Conservation (phyloP, 2,329 filamentous ascomycete species). For the Aciculosporium take region DNA sequence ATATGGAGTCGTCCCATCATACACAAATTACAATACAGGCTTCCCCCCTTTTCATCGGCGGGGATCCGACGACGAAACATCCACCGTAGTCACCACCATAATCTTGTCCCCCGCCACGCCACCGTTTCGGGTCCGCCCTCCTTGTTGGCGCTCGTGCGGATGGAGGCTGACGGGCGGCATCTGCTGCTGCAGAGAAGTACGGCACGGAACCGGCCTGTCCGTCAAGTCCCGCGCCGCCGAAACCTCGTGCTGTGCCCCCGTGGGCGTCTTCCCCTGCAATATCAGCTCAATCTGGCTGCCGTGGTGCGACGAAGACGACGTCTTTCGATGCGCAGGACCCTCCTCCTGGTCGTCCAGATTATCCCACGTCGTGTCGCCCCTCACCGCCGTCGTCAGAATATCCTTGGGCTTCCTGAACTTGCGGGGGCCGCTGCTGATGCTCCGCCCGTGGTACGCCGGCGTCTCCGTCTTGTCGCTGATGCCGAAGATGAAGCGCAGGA, state of each 20-base stretch:
- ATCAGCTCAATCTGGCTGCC: constrained; percentile 19
- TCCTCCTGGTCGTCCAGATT: constrained; percentile 17
- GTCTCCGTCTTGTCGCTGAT: constrained; percentile 10
- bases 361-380: constrained; percentile 14
- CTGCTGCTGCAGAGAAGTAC: constrained; percentile 3
- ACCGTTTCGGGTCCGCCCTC: not conserved
- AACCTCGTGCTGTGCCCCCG: no score
- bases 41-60: not conserved
- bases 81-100: constrained; percentile 16
- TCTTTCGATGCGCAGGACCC: not conserved
- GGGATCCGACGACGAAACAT: constrained; percentile 10
- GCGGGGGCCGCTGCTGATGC: constrained; percentile 7
- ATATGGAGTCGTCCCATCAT: not conserved
- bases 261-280: constrained; percentile 8
- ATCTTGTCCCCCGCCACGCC: constrained; percentile 10
- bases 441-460: constrained; percentile 12
- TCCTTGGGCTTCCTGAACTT: constrained; percentile 7
- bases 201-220: constrained; percentile 6
- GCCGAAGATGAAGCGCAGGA: constrained; percentile 31
- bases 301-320: constrained; percentile 7
- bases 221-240: no score
- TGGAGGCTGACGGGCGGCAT: not conserved
- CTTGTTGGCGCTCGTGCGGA: not conserved
- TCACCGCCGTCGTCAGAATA: constrained; percentile 8
- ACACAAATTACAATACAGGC: not conserved